Conservation (phyloP, 2,329 filamentous ascomycete species). For the Hypoxylon sp. region DNA sequence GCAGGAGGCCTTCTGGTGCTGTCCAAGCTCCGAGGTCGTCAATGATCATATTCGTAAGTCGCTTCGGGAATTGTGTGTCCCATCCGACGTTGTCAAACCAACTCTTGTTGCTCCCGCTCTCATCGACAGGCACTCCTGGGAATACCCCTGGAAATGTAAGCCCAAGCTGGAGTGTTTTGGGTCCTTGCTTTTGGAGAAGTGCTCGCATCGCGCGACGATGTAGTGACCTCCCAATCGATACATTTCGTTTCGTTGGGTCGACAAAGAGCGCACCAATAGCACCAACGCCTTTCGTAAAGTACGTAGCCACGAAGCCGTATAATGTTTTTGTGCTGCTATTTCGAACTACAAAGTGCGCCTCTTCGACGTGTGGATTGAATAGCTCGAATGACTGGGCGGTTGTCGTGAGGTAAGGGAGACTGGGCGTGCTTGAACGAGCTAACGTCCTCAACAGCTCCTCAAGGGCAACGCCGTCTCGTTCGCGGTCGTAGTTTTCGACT, state of each 20-base stretch:
- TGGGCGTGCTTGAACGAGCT: slow-evolving; percentile 75
- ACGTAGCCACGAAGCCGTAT: slow-evolving; percentile 93
- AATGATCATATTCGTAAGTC: slow-evolving; percentile 78
- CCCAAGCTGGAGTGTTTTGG: slow-evolving; percentile 87
- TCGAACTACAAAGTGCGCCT: slow-evolving; percentile 90
- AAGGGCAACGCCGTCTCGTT: slow-evolving; percentile 80
- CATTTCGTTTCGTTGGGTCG: slow-evolving; percentile 85
- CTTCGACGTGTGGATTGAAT: slow-evolving; percentile 77
- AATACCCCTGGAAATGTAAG: slow-evolving; percentile 87
- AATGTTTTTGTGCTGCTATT: slow-evolving; percentile 93
- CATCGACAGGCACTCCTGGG: slow-evolving; percentile 79
- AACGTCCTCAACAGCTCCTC: slow-evolving; percentile 81
- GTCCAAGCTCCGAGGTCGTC: slow-evolving; percentile 80
- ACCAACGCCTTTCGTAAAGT: slow-evolving; percentile 79
- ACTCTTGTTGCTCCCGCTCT: slow-evolving; percentile 67
- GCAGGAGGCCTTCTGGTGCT: slow-evolving; percentile 81
- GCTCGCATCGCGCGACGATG: slow-evolving; percentile 87
- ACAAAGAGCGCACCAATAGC: slow-evolving; percentile 91
- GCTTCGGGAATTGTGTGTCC: slow-evolving; percentile 76
- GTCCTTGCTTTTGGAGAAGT: slow-evolving; percentile 76
- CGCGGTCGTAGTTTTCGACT: slow-evolving; percentile 87
- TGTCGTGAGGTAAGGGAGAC: slow-evolving; percentile 78
- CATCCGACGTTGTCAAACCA: slow-evolving; percentile 95
- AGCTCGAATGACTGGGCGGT: slow-evolving; percentile 83
- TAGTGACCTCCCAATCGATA: slow-evolving; percentile 91